A percentile compares a stretch with the other conserved stretches of the same genome.
Evolutionary conservation across 1,284 basidiomycete species (phyloP).

Genomic region (Cutaneotrichosporon arboriforme): DNA sequence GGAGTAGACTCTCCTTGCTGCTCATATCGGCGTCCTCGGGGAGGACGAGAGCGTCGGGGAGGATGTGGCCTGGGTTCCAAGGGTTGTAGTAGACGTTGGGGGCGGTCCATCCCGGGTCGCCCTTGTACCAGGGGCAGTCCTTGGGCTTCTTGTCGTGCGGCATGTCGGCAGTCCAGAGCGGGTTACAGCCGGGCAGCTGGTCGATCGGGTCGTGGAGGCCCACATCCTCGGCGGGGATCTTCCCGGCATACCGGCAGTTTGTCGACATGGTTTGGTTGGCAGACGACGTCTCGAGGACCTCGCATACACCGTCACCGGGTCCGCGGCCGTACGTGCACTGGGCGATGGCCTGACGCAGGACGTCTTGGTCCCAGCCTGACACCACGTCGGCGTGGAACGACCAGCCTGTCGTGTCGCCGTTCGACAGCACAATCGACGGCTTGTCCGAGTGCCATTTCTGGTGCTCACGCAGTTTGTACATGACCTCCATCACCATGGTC

Average conservation of each 20-base stretch:
- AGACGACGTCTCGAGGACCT: background rate
- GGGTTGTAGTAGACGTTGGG: too few species aligned
- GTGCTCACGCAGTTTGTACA: background rate
- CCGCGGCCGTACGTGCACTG: slow-evolving; percentile 26
- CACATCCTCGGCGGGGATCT: slow-evolving; percentile 14
- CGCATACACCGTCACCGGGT: slow-evolving; percentile 2
- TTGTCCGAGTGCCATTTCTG: slow-evolving; percentile 1
- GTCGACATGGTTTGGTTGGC: background rate
- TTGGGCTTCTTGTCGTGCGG: too few species aligned
- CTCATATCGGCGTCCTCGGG: background rate
- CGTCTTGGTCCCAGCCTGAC: slow-evolving; percentile 23
- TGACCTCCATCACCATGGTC: slow-evolving; percentile 33
- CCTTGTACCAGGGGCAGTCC: too few species aligned
- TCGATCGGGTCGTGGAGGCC: slow-evolving; percentile 7
- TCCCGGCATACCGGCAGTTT: slow-evolving; percentile 8
- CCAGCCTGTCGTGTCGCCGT: slow-evolving; percentile 35
- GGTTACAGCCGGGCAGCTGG: slow-evolving; percentile 15
- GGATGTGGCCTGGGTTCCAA: background rate
- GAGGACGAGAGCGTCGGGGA: background rate
- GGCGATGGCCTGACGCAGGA: slow-evolving; percentile 33
- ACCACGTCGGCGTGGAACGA: slow-evolving; percentile 41
- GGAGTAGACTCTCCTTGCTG: too few species aligned
- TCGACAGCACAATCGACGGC: slow-evolving; percentile 31
- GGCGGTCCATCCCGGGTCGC: too few species aligned
- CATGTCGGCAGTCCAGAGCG: slow-evolving; percentile 8